phyloP scores from a whole-genome alignment of 805 yeast genomes.

The Priceomyces haplophilus region DNA sequence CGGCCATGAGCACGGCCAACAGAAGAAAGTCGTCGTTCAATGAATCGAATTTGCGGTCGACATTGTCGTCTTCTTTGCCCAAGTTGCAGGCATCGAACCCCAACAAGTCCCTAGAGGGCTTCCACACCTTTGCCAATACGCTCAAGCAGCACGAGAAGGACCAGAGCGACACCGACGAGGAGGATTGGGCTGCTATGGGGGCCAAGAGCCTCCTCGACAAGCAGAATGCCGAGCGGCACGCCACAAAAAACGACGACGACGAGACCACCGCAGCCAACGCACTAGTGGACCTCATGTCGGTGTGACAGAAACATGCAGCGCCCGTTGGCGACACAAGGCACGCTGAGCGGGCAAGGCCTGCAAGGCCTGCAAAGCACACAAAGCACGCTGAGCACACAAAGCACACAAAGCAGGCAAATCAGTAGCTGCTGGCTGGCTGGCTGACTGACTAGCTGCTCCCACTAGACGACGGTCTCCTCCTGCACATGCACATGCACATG shows the following conservation, averaged over 20 bases:
- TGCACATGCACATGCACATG: too few species aligned
- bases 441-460: too few species aligned
- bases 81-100: slow-evolving; percentile 5
- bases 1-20: slow-evolving; percentile 17
- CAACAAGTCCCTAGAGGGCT: slow-evolving; percentile 1
- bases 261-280: slow-evolving; percentile 62
- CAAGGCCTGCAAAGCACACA: too few species aligned
- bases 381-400: too few species aligned
- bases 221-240: slow-evolving; percentile 8
- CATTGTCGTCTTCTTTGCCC: slow-evolving; percentile 22
- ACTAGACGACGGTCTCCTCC: too few species aligned
- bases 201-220: slow-evolving; percentile 57
- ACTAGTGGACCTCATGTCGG: slow-evolving; percentile 54
- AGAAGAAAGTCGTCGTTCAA: slow-evolving; percentile 42
- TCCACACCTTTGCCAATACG: not conserved
- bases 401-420: too few species aligned
- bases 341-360: too few species aligned
- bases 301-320: too few species aligned
- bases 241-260: slow-evolving; percentile 22
- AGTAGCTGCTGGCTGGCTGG: too few species aligned
- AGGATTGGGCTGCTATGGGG: slow-evolving; percentile 93
- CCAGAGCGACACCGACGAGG: slow-evolving; percentile 82
- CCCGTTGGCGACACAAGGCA: too few species aligned
- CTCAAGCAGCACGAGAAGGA: slow-evolving; percentile 2
- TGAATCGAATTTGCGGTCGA: slow-evolving; percentile 34